A percentile compares a stretch with the other conserved stretches of the same genome.
Evolutionary conservation across 116 monocot genomes (phyloP).

Genomic region (Posidonia oceanica): DNA sequence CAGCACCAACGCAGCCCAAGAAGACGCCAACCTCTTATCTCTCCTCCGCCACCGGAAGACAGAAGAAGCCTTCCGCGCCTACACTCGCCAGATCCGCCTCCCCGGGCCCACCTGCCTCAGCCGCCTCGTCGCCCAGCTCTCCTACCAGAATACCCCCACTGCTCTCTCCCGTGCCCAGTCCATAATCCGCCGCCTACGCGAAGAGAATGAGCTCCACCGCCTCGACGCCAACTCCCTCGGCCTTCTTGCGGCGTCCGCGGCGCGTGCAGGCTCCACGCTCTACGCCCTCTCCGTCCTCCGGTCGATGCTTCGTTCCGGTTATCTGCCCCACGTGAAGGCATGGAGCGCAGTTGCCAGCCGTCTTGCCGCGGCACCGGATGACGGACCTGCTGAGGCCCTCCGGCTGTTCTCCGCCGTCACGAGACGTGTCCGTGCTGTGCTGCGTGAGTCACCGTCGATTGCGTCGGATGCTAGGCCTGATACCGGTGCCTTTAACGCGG

Average conservation of each 20-base stretch:
- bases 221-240: conserved; percentile 84
- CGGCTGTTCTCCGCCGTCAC: conserved; percentile 42
- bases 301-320: conserved; percentile 47
- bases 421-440: conserved; percentile 25
- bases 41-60: conserved; percentile 71
- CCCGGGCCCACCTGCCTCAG: conserved; percentile 53
- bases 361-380: conserved; percentile 41
- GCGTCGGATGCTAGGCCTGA: conserved; percentile 36
- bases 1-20: not conserved
- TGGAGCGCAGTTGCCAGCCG: conserved; percentile 58
- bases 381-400: conserved; percentile 49
- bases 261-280: conserved; percentile 25
- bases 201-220: conserved; percentile 44
- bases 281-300: conserved; percentile 50
- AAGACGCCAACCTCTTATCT: conserved; percentile 33
- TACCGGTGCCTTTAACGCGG: conserved; percentile 65
- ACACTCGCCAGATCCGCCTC: conserved; percentile 31
- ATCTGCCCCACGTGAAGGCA: conserved; percentile 66
- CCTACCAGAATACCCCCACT: conserved; percentile 40
- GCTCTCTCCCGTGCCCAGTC: conserved; percentile 68
- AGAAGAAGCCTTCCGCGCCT: conserved; percentile 61
- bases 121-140: conserved; percentile 87
- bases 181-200: conserved; percentile 59
- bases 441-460: not conserved
- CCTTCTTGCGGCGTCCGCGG: conserved; percentile 57